These are phyloP conservation scores for Trichoderma atrobrunneum DNA, from an alignment of 2,329 filamentous ascomycete species.

Conservation along the genomic window DNA sequence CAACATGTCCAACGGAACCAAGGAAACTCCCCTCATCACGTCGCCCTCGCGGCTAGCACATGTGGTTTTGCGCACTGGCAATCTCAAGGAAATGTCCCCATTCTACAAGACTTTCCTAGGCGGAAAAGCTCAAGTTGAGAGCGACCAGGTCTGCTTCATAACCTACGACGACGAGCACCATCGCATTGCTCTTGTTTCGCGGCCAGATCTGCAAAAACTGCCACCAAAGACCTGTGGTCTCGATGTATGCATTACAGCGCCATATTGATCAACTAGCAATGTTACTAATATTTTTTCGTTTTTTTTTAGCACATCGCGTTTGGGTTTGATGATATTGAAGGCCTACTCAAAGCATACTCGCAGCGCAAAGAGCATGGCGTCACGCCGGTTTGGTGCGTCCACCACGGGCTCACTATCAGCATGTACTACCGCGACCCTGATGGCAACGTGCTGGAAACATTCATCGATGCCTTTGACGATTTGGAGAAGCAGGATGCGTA, in stretches of 20 bases:
- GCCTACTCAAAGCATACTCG: not conserved
- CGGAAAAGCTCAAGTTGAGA: not conserved
- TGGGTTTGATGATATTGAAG: not conserved
- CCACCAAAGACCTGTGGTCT: not conserved
- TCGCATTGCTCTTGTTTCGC: not conserved
- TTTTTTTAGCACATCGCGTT: not conserved
- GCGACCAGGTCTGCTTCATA: not conserved
- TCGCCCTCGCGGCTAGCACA: not conserved
- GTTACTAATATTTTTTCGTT: not conserved
- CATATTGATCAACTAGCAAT: not conserved
- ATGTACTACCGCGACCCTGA: conserved; percentile 51
- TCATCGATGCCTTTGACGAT: conserved; percentile 44
- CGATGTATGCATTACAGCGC: not conserved
- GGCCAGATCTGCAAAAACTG: not conserved
- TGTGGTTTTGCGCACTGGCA: not conserved
- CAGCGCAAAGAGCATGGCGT: conserved; percentile 34
- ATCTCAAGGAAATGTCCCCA: not conserved
- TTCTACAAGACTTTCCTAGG: not conserved
- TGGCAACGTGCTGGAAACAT: conserved; percentile 46
- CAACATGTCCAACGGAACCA: not conserved
- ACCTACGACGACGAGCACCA: not conserved
- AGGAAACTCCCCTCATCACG: not conserved
- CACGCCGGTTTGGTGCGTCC: conserved; percentile 42
- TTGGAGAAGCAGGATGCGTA: conserved; percentile 37
- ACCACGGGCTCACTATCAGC: conserved; percentile 47